These are phyloP conservation scores for Knufia fluminis DNA, from an alignment of 2,329 filamentous ascomycete species.

Conservation along the genomic window DNA sequence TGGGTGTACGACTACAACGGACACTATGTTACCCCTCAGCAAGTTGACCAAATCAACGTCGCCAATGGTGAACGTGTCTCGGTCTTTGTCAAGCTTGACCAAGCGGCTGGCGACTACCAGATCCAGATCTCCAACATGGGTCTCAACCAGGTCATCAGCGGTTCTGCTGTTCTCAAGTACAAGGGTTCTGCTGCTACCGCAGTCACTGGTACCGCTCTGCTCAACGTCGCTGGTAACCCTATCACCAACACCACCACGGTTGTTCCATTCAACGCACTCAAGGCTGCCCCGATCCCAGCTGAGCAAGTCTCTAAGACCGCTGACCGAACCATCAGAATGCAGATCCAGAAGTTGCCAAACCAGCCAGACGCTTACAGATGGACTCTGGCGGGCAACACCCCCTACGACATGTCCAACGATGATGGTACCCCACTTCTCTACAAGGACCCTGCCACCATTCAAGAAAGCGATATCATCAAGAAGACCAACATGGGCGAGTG, in stretches of 20 bases:
- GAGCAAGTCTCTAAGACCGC: constrained; percentile 34
- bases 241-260: constrained; percentile 25
- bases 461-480: constrained; percentile 40
- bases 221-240: constrained; percentile 43
- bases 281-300: constrained; percentile 41
- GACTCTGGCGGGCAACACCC: constrained; percentile 40
- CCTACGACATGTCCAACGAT: constrained; percentile 32
- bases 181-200: constrained; percentile 18
- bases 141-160: constrained; percentile 47
- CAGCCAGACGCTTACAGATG: constrained; percentile 41
- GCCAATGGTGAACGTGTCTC: constrained; percentile 34
- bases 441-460: constrained; percentile 29
- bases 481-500: constrained; percentile 41
- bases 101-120: constrained; percentile 30
- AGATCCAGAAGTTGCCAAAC: constrained; percentile 21
- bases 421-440: constrained; percentile 41
- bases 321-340: constrained; percentile 38
- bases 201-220: constrained; percentile 33
- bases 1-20: constrained; percentile 38
- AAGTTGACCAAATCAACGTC: constrained; percentile 28
- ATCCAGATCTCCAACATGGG: constrained; percentile 43
- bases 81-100: constrained; percentile 35
- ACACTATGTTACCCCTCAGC: constrained; percentile 32
- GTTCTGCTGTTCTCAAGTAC: constrained; percentile 43
- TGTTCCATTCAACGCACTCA: constrained; percentile 36